phyloP scores from a whole-genome alignment of 805 yeast genomes.

The Candida odintsovae region DNA sequence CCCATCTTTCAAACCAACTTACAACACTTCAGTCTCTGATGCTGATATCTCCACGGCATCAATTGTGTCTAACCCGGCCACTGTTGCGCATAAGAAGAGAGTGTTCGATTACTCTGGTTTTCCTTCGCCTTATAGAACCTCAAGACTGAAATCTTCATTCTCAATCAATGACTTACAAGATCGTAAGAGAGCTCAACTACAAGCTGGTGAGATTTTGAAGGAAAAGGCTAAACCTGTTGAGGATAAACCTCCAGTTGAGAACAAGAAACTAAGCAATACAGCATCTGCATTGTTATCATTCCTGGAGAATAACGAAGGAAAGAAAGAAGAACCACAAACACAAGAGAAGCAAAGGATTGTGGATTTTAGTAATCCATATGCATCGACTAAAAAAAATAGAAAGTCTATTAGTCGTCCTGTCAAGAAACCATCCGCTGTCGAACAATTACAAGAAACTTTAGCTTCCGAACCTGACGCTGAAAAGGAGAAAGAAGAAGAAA shows the following conservation, averaged over 20 bases:
- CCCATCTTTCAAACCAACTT: constrained; percentile 32
- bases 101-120: constrained; percentile 33
- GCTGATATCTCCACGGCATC: constrained; percentile 16
- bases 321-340: constrained; percentile 3
- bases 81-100: constrained; percentile 23
- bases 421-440: constrained; percentile 15
- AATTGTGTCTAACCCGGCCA: constrained; percentile 13
- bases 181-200: neutral
- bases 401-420: constrained; percentile 5
- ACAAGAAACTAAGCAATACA: constrained; percentile 36
- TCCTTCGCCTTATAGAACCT: constrained; percentile 34
- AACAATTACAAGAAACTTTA: constrained; percentile 19
- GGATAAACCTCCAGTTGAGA: constrained; percentile 4
- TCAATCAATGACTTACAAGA: constrained; percentile 5
- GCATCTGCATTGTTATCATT: constrained; percentile 45
- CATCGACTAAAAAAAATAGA: constrained; percentile 15
- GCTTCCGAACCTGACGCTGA: constrained; percentile 1
- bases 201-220: neutral
- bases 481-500: constrained; percentile 1
- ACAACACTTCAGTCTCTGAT: constrained; percentile 10
- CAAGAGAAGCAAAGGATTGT: constrained; percentile 8
- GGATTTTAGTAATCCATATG: constrained; percentile 38
- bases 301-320: constrained; percentile 26
- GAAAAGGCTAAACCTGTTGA: neutral
- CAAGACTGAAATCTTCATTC: constrained; percentile 21